Evolutionary conservation across 2,329 filamentous ascomycete species (phyloP).

Genomic region (Fusarium brevicatenulatum): DNA sequence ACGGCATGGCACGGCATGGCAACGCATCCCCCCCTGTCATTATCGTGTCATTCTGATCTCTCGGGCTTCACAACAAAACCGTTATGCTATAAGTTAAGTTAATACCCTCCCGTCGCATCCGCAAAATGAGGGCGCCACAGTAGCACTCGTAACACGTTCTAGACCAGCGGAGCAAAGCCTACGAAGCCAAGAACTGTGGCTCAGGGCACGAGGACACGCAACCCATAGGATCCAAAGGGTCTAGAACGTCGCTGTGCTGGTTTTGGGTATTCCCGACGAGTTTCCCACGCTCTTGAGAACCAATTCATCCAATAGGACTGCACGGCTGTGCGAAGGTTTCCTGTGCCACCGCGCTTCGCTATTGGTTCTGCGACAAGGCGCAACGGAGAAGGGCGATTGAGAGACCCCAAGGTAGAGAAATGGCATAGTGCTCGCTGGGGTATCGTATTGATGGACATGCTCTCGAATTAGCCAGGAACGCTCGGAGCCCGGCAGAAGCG

Average conservation of each 20-base stretch:
- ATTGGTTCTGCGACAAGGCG: conserved; percentile 15
- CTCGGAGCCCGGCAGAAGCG: conserved; percentile 5
- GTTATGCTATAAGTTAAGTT: background rate
- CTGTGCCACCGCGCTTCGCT: background rate
- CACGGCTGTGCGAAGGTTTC: conserved; percentile 2
- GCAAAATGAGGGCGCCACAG: conserved; percentile 21
- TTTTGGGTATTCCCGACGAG: conserved; percentile 40
- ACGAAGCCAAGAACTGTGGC: conserved; percentile 31
- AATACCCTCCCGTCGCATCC: conserved; percentile 22
- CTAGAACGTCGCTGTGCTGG: conserved; percentile 17
- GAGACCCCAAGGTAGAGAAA: background rate
- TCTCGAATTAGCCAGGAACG: conserved; percentile 18
- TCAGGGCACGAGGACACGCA: conserved; percentile 38
- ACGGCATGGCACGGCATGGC: no score
- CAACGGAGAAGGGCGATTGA: conserved; percentile 11
- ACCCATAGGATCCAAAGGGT: background rate
- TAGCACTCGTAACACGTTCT: conserved; percentile 16
- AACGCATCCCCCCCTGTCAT: background rate
- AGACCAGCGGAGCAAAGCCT: conserved; percentile 14
- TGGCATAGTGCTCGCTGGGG: conserved; percentile 1
- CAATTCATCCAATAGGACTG: background rate
- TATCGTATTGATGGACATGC: background rate
- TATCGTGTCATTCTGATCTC: background rate
- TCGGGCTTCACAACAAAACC: conserved; percentile 15
- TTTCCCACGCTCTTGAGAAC: conserved; percentile 22